Evolutionary conservation across 192 early-diverging fungal genomes (phyloP), one percentile per base, ranked within the genome.

Genomic region (Linderina pennispora): DNA sequence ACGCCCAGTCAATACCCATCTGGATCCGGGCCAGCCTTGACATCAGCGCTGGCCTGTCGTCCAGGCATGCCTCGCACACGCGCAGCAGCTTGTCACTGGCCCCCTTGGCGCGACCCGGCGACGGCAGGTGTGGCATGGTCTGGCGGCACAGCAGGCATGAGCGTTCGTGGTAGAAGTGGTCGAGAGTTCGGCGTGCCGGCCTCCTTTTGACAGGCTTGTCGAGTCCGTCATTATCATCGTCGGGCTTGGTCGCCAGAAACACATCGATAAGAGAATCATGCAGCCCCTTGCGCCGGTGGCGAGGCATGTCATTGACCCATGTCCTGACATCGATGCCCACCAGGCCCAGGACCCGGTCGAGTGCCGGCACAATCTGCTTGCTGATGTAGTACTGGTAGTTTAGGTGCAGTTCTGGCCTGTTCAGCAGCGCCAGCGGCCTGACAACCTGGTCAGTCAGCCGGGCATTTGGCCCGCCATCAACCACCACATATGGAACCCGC

Each of bases 401-500:
- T 11, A 91, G 57, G 14, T 79, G 69, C 18, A 92, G 62, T 11
- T 82, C 75, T 45, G 80, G 81, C 36, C 78, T 68, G 18, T 50
- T 19, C 14, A 85, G 59, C n/a, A 90, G 50, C 8, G 78, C 77
- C 13, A 81, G 65, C 1, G 92, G 90, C 7, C 66, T 45, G 11
- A 91, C 76, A 8, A 85, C 81, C 16, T 81, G 80, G 48, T 93
- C 90, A 9, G 77, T 79, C 9, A 94, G 58, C 23, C 85, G 75
- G 7, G 75, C 68, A 9, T 77, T 69, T 0, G 79, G 78, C n/a
- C 81, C 82, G 15, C 78, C 71, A 45, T 86, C 61, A 0, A 87
- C 80, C 2, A 98, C 87, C 1, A 96, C 78, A 47, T 87, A 96
- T 1, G 94, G 91, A 16, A 96, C 85, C 9, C 94, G 77, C 53